phyloP scores from a whole-genome alignment of 805 yeast species.

The Candida berthetii region DNA sequence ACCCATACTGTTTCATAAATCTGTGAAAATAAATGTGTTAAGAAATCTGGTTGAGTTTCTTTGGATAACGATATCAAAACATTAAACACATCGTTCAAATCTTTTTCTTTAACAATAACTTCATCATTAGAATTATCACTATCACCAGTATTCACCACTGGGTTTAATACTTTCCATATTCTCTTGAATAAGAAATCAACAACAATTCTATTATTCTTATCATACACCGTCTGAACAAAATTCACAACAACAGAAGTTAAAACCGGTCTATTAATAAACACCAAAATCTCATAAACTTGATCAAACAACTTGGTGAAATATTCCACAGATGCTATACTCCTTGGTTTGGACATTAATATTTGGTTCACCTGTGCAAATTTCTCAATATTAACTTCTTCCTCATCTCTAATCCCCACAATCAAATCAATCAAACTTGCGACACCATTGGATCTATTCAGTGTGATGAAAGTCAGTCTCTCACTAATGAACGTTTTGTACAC shows the following conservation, averaged over 20 bases:
- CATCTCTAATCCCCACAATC: conserved; percentile 69
- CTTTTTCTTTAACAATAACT: conserved; percentile 36
- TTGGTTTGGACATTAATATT: conserved; percentile 61
- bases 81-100: conserved; percentile 56
- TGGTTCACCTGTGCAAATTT: conserved; percentile 64
- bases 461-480: conserved; percentile 44
- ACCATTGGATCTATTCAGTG: conserved; percentile 60
- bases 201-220: conserved; percentile 41
- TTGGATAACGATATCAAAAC: conserved; percentile 59
- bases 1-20: conserved; percentile 30
- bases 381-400: conserved; percentile 59
- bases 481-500: conserved; percentile 43
- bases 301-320: conserved; percentile 56
- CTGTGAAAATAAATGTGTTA: conserved; percentile 22
- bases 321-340: conserved; percentile 30
- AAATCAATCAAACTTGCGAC: conserved; percentile 71
- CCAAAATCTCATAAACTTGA: conserved; percentile 58
- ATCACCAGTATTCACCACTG: conserved; percentile 12
- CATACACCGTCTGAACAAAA: conserved; percentile 45
- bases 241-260: conserved; percentile 51
- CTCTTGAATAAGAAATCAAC: conserved; percentile 52
- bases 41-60: conserved; percentile 28
- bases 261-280: conserved; percentile 54
- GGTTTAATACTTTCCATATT: conserved; percentile 41
- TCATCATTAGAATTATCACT: conserved; percentile 15